Conservation (phyloP, 2,329 filamentous ascomycete genomes). For the Fusarium oxysporum region DNA sequence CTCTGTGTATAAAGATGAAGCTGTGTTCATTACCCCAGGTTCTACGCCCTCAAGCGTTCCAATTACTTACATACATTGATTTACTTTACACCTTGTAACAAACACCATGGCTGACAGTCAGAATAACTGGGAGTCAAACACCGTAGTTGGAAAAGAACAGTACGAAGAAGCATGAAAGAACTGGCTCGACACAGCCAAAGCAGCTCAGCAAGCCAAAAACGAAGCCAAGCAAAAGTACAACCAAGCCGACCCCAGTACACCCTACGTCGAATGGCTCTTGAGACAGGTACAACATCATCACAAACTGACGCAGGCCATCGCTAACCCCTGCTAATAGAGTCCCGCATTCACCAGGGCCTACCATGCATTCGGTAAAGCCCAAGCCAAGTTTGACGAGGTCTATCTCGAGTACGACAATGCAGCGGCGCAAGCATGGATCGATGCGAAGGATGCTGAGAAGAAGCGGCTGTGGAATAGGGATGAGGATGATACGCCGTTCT, state of each 20-base stretch:
- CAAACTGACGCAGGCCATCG: background rate
- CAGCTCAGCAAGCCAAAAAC: fast-evolving
- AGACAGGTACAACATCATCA: background rate
- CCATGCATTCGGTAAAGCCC: background rate
- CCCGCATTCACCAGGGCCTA: background rate
- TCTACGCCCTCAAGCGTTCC: background rate
- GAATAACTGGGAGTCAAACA: too few species aligned
- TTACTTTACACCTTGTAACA: background rate
- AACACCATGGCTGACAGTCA: background rate
- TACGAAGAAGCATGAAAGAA: background rate
- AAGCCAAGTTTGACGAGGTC: background rate
- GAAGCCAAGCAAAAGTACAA: background rate
- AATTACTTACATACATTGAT: background rate
- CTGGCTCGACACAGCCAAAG: background rate
- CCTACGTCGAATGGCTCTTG: background rate
- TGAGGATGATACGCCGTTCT: background rate
- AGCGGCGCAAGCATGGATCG: background rate
- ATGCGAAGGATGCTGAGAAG: background rate
- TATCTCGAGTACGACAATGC: background rate
- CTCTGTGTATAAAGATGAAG: background rate
- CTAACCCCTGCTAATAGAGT: background rate
- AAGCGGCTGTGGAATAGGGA: background rate
- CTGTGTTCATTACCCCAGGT: background rate
- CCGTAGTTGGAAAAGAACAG: background rate
- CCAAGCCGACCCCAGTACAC: background rate